Evolutionary conservation across 1,284 basidiomycete species (phyloP).

Genomic region (Ceratobasidium theobromae): DNA sequence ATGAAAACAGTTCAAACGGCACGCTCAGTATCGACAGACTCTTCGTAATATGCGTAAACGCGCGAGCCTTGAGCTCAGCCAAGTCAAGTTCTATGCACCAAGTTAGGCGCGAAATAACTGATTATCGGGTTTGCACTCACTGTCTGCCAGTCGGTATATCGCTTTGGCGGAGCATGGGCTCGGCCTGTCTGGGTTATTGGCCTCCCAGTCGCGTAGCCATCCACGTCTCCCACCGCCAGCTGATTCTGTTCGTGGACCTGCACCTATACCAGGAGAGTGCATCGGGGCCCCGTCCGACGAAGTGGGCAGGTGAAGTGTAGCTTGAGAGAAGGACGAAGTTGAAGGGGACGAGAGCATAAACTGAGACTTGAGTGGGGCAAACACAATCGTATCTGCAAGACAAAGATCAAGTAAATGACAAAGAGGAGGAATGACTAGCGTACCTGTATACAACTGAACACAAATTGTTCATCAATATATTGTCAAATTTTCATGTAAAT

Average conservation of each 20-base stretch:
- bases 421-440: conserved; percentile 81
- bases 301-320: conserved; percentile 30
- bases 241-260: not conserved
- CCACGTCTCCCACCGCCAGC: conserved; percentile 47
- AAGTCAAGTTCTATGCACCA: conserved; percentile 60
- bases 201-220: conserved; percentile 68
- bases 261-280: conserved; percentile 18
- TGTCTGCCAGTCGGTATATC: conserved; percentile 82
- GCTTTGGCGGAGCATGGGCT: conserved; percentile 86
- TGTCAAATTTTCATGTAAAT: not conserved
- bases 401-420: no score
- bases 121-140: conserved; percentile 47
- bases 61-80: conserved; percentile 65
- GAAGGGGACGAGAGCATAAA: conserved; percentile 42
- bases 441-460: conserved; percentile 77
- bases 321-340: conserved; percentile 51
- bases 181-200: conserved; percentile 59
- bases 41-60: conserved; percentile 74
- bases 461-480: not conserved
- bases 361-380: conserved; percentile 75
- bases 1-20: conserved; percentile 82
- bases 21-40: conserved; percentile 78
- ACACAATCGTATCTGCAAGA: conserved; percentile 79
- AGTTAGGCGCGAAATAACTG: not conserved
- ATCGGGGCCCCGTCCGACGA: conserved; percentile 37